These are phyloP conservation scores for Aspergillus felis DNA, from an alignment of 2,329 filamentous ascomycete species.

Conservation along the genomic window DNA sequence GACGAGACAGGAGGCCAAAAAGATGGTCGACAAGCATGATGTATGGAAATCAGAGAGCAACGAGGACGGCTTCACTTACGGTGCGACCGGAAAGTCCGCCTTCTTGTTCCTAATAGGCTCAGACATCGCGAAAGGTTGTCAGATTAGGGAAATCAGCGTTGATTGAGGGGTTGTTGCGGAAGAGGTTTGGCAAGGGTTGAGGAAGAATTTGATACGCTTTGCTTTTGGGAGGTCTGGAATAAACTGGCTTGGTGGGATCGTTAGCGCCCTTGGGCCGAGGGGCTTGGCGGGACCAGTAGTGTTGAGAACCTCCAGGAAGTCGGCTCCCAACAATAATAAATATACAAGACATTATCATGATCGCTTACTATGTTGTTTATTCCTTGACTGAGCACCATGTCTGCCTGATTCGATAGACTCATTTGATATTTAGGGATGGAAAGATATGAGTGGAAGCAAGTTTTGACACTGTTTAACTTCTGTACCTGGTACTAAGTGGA, in stretches of 20 bases:
- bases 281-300: slow-evolving; percentile 37
- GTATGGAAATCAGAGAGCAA: slow-evolving; percentile 17
- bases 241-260: slow-evolving; percentile 36
- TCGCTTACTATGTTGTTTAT: neutral
- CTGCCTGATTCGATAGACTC: neutral
- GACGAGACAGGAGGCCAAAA: neutral
- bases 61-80: slow-evolving; percentile 49
- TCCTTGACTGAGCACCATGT: neutral
- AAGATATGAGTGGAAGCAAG: neutral
- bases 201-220: slow-evolving; percentile 37
- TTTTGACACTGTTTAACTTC: neutral
- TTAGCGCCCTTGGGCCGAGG: slow-evolving; percentile 40
- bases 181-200: slow-evolving; percentile 24
- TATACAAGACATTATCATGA: neutral
- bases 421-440: neutral
- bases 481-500: neutral
- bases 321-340: slow-evolving; percentile 28
- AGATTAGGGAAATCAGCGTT: slow-evolving; percentile 11
- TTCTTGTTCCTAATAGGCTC: slow-evolving; percentile 67
- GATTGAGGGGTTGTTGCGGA: slow-evolving; percentile 20
- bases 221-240: slow-evolving; percentile 34
- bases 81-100: slow-evolving; percentile 57
- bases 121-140: slow-evolving; percentile 49
- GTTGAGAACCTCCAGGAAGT: slow-evolving; percentile 25
- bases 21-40: neutral